Evolutionary conservation across 495 filamentous ascomycete genomes (phyloP).

Genomic region (Penicillium manginii): DNA sequence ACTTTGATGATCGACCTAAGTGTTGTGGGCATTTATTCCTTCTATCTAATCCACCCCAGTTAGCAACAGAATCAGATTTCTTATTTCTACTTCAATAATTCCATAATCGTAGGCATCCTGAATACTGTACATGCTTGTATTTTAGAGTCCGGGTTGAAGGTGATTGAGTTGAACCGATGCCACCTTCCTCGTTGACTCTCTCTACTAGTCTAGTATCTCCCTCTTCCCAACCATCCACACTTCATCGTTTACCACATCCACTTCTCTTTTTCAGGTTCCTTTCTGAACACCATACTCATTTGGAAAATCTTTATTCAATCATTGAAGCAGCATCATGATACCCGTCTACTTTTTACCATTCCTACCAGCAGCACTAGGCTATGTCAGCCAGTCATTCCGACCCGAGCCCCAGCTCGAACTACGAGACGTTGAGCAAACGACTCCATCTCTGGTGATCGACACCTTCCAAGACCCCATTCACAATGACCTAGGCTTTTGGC

Average conservation of each 20-base stretch:
- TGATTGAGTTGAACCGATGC: too few relatives aligned
- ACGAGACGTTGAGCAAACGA: conserved; percentile 3
- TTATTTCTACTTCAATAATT: not conserved
- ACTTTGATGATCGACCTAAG: not conserved
- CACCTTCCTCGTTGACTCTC: too few relatives aligned
- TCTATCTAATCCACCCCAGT: not conserved
- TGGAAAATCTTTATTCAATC: too few relatives aligned
- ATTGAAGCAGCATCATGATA: too few relatives aligned
- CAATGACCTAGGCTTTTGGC: conserved; percentile 72
- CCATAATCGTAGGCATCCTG: too few relatives aligned
- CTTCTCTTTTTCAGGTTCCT: too few relatives aligned
- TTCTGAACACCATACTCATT: too few relatives aligned
- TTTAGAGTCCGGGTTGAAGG: too few relatives aligned
- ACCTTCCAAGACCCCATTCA: conserved; percentile 56
- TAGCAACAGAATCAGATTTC: not conserved
- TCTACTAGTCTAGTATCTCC: too few relatives aligned
- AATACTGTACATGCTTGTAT: too few relatives aligned
- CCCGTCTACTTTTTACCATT: not conserved
- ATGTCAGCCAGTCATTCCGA: conserved; percentile 6
- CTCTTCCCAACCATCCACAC: too few relatives aligned
- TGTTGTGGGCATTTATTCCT: not conserved
- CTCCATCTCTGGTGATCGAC: conserved; percentile 62
- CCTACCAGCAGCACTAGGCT: conserved; percentile 4
- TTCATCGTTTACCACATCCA: too few relatives aligned
- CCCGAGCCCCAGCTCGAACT: conserved; percentile 13